Evolutionary conservation across 495 filamentous ascomycete species (phyloP).

Genomic region (Hapsidospora chrysogenum): DNA sequence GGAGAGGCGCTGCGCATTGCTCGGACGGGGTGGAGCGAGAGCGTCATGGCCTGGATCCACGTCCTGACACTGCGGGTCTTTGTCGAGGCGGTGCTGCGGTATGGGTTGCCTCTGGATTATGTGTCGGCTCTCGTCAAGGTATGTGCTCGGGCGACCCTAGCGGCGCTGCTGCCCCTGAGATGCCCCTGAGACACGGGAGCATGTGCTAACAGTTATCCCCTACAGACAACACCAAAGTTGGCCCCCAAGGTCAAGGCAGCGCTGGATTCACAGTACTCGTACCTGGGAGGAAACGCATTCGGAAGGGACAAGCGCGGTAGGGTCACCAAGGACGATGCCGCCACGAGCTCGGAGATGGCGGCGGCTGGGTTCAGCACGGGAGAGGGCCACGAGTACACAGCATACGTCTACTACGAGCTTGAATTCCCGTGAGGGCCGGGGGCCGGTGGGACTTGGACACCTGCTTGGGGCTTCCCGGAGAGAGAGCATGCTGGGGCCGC

Average conservation of each 20-base stretch:
- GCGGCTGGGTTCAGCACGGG: constrained; percentile 40
- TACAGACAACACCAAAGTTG: constrained; percentile 63
- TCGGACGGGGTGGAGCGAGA: constrained; percentile 80
- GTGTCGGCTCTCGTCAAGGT: constrained; percentile 73
- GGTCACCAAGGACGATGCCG: constrained; percentile 70
- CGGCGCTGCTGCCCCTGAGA: background rate
- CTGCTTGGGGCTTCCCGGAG: too few species aligned
- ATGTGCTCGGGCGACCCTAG: constrained; percentile 13
- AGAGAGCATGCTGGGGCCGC: too few species aligned
- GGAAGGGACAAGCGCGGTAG: constrained; percentile 86
- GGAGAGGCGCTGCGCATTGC: constrained; percentile 77
- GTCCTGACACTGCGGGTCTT: constrained; percentile 83
- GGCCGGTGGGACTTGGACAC: too few species aligned
- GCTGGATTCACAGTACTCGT: constrained; percentile 76
- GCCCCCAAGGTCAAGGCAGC: constrained; percentile 63
- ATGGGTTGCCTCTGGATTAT: constrained; percentile 79
- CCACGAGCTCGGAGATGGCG: constrained; percentile 62
- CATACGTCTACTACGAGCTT: constrained; percentile 96
- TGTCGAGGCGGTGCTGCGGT: constrained; percentile 89
- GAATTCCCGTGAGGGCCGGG: constrained; percentile 54
- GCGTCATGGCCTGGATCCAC: constrained; percentile 89
- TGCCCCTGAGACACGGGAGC: background rate
- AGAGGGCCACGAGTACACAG: constrained; percentile 71
- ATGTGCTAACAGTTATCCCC: constrained; percentile 7
- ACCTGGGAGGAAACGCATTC: constrained; percentile 90